Percentiles rank a stretch among this genome's conserved stretches.
These are phyloP conservation scores for Herpetomonas samuelpessoai DNA, from an alignment of 208 protist genomes.

Conservation along the genomic window DNA sequence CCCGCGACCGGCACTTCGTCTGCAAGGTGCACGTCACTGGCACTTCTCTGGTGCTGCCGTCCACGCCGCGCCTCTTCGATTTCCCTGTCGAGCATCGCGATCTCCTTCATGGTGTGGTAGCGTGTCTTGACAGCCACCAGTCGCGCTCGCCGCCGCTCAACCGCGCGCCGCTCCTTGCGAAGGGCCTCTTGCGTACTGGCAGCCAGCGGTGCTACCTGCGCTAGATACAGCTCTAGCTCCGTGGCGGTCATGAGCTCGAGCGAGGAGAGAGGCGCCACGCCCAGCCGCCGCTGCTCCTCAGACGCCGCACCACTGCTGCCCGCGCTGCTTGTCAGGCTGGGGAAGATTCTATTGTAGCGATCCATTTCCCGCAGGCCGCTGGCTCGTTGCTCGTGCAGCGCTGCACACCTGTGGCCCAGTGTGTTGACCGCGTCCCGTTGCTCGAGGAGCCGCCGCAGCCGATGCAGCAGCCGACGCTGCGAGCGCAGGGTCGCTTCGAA, in stretches of 20 bases:
- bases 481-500: slow-evolving; percentile 16
- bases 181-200: slow-evolving; percentile 45
- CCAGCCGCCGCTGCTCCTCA: slow-evolving; percentile 4
- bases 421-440: slow-evolving; percentile 34
- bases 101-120: slow-evolving; percentile 35
- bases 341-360: slow-evolving; percentile 46
- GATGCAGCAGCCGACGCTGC: slow-evolving; percentile 48
- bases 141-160: slow-evolving; percentile 36
- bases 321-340: slow-evolving; percentile 9
- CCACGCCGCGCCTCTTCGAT: slow-evolving; percentile 1
- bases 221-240: slow-evolving; percentile 75
- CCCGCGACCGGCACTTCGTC: too few species aligned
- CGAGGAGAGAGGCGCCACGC: slow-evolving; percentile 9
- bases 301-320: not conserved
- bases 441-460: slow-evolving; percentile 39
- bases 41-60: too few species aligned
- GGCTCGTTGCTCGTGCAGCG: slow-evolving; percentile 49
- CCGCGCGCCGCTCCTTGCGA: slow-evolving; percentile 39
- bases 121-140: slow-evolving; percentile 34
- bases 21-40: too few species aligned
- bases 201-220: slow-evolving; percentile 43
- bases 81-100: not conserved
- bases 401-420: slow-evolving; percentile 55
- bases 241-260: slow-evolving; percentile 59
- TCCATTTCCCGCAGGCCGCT: slow-evolving; percentile 42